Evolutionary conservation across 1,284 basidiomycete species (phyloP), one percentile per base, ranked within the genome.

Genomic region (Pholiota adiposa): DNA sequence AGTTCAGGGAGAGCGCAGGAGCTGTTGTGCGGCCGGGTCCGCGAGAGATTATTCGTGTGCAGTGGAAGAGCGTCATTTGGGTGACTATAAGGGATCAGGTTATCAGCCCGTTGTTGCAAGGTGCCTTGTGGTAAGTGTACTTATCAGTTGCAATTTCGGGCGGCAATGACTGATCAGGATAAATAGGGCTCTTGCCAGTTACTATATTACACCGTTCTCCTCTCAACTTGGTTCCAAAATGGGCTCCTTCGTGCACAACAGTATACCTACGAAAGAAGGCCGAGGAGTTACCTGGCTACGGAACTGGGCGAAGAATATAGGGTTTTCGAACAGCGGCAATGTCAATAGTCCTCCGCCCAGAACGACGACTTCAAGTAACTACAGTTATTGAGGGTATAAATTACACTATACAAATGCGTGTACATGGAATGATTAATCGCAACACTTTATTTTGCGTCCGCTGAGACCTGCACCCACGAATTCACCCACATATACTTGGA

Each of bases 401-500:
- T 51, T 41, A 57, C 25, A 57, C 19, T 49, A 38, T 51, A 63
- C 58, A 50, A 31, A 50, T 49, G 36, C 50, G 54, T 29, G 52
- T 29, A 29, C 23, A 14, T 25, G 19, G 12, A 36, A 25, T 25
- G 18, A 14, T 9, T 14, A n/a, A 36, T n/a, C 18, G 27, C 43
- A 14, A 38, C 5, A 16, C 23, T 55, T 48, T 41, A 31, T 25
- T 33, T 18, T 19, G 9, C 12, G 14, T 27, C 44, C 12, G 43
- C 31, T 12, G 29, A 34, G 19, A 36, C n/a, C 18, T 86, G 80
- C 7, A 82, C 76, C 81, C 93, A 89, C 64, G 93, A 87, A 65
- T 96, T 96, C 48, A 93, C 86, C 94, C 94, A 97, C 90, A 97
- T 91, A 70, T 97, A 95, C 62, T 90, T 81, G 31, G 93, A 96